Evolutionary conservation across 441 rosid species (phyloP).

Genomic region (Gossypium davidsonii): DNA sequence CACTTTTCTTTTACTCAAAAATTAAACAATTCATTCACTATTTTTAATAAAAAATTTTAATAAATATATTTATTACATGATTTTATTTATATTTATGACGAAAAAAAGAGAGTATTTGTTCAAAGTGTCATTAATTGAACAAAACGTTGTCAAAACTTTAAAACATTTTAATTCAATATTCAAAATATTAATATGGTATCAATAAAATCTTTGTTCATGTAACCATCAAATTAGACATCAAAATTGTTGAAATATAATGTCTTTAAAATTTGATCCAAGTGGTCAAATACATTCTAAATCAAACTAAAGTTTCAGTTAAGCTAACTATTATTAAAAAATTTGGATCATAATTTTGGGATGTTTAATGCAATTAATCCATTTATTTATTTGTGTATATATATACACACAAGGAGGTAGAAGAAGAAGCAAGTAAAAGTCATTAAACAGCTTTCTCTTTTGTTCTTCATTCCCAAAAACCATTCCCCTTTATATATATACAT

Average conservation of each 20-base stretch:
- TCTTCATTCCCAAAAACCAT: neutral
- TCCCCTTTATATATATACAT: neutral
- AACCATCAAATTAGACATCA: neutral
- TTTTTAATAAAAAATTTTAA: too few species aligned
- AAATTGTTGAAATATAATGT: neutral
- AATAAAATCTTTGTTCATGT: neutral
- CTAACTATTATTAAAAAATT: too few species aligned
- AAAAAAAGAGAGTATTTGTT: too few species aligned
- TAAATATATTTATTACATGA: too few species aligned
- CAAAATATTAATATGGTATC: neutral
- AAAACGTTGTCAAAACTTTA: neutral
- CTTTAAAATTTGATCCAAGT: neutral
- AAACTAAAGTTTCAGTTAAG: too few species aligned
- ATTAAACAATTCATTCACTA: neutral
- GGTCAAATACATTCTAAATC: neutral
- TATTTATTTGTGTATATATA: neutral
- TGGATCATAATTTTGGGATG: too few species aligned
- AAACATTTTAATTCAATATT: too few species aligned
- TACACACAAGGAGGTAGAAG: slow-evolving; percentile 27
- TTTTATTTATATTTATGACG: neutral
- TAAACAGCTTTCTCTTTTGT: neutral
- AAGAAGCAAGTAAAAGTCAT: slow-evolving; percentile 7
- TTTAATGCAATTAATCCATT: too few species aligned
- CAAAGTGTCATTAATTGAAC: neutral
- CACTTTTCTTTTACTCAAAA: neutral